Conservation (phyloP, 1,139 yeast genomes). For the Diutina ranongensis region DNA sequence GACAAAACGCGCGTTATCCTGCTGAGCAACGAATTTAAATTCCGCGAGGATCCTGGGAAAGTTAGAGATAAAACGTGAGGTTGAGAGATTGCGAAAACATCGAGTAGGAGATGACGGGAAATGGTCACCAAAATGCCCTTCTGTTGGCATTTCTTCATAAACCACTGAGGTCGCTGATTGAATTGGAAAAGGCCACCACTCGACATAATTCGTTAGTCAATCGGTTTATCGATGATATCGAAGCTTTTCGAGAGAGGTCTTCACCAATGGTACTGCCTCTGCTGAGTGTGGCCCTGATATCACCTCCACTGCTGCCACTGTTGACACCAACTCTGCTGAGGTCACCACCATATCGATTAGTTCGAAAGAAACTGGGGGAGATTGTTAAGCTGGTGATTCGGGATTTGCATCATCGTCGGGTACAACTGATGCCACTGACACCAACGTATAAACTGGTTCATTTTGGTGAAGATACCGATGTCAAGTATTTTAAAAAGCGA, state of each 20-base stretch:
- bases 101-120: not conserved
- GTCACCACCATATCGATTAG: constrained; percentile 16
- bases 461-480: constrained; percentile 57
- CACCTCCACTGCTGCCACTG: constrained; percentile 5
- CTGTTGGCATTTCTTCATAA: constrained; percentile 31
- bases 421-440: constrained; percentile 56
- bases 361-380: constrained; percentile 74
- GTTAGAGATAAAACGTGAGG: not conserved
- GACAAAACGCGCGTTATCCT: not conserved
- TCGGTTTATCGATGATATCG: constrained; percentile 4
- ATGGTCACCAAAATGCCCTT: constrained; percentile 9
- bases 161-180: constrained; percentile 25
- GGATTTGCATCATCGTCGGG: constrained; percentile 23
- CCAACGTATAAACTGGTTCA: constrained; percentile 68
- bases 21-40: not conserved
- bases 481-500: constrained; percentile 57
- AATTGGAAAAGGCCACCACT: constrained; percentile 25
- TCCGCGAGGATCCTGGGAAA: not conserved
- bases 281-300: constrained; percentile 2
- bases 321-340: not conserved
- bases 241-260: not conserved
- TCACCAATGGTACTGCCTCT: not conserved
- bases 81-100: not conserved
- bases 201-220: constrained; percentile 21
- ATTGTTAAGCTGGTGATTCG: constrained; percentile 65